Evolutionary conservation across 495 filamentous ascomycete species (phyloP).

Genomic region (Apodospora peruviana): DNA sequence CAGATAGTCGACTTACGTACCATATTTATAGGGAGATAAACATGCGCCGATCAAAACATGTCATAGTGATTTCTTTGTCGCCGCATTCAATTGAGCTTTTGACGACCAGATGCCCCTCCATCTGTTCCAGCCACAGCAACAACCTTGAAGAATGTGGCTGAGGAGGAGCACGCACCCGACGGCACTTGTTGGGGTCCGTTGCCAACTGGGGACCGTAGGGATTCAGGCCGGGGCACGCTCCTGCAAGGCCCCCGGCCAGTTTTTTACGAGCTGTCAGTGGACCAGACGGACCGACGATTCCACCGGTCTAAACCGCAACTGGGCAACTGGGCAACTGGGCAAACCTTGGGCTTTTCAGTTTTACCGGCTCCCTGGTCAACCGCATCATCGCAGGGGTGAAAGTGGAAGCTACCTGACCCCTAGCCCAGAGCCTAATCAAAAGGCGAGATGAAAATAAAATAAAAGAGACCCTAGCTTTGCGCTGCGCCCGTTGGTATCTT

Average conservation of each 20-base stretch:
- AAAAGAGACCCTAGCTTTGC: background rate
- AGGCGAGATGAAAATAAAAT: background rate
- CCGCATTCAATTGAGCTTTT: background rate
- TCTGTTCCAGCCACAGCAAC: slow-evolving; percentile 3
- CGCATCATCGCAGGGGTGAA: slow-evolving; percentile 2
- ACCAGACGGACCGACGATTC: slow-evolving; percentile 3
- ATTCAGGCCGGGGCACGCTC: too few relatives aligned
- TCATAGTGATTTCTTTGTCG: background rate
- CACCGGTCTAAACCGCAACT: slow-evolving; percentile 5
- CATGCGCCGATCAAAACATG: slow-evolving; percentile 10
- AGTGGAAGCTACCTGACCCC: background rate
- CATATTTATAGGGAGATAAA: slow-evolving; percentile 15
- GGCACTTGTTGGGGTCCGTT: too few relatives aligned
- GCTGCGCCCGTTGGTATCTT: background rate
- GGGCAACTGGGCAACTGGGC: too few relatives aligned
- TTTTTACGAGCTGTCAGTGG: background rate
- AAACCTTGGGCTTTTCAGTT: slow-evolving; percentile 7
- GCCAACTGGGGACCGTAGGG: too few relatives aligned
- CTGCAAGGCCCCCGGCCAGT: background rate
- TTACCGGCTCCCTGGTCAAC: slow-evolving; percentile 13
- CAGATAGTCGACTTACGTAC: slow-evolving; percentile 6
- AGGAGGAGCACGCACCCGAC: too few relatives aligned
- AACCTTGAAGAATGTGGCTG: background rate
- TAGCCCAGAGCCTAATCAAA: slow-evolving; percentile 11
- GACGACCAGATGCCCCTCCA: background rate